Percentiles rank a stretch among this genome's conserved stretches.
Conservation (phyloP, 208 protist genomes). For the Leishmania turanica region DNA sequence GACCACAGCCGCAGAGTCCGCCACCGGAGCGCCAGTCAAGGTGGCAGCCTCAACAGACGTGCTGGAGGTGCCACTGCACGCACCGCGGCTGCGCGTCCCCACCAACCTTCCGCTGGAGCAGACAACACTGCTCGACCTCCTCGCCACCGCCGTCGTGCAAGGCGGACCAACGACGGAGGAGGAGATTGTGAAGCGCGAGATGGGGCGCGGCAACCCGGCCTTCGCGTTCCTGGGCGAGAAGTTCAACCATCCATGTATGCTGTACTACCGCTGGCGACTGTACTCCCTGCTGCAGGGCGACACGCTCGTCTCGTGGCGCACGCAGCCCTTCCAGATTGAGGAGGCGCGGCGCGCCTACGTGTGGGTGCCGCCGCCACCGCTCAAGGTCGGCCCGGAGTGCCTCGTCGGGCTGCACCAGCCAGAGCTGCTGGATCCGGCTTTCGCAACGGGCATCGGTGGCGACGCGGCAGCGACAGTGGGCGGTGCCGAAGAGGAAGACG, state of each 20-base stretch:
- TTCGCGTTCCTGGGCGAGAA: constrained; percentile 67
- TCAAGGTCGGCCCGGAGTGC: constrained; percentile 47
- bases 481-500: constrained; percentile 5
- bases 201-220: constrained; percentile 43
- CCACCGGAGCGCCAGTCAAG: not conserved
- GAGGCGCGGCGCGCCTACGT: constrained; percentile 52
- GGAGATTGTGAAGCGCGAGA: constrained; percentile 71
- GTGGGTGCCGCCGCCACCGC: constrained; percentile 67
- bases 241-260: constrained; percentile 55
- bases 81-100: constrained; percentile 33
- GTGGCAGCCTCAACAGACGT: constrained; percentile 11
- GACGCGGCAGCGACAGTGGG: not conserved
- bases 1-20: not conserved
- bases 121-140: constrained; percentile 66
- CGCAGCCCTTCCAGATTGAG: constrained; percentile 79
- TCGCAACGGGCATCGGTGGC: not conserved
- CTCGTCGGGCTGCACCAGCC: constrained; percentile 32
- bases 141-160: constrained; percentile 62
- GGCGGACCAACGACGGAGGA: constrained; percentile 82
- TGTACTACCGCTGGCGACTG: constrained; percentile 90
- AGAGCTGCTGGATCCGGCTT: constrained; percentile 1
- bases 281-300: constrained; percentile 87
- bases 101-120: constrained; percentile 56
- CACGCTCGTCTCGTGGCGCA: constrained; percentile 64
- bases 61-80: constrained; percentile 23